A percentile compares a stretch with the other conserved stretches of the same genome.
These are phyloP conservation scores for Aspergillus bertholletiae DNA, from an alignment of 495 filamentous ascomycete species.

Conservation along the genomic window DNA sequence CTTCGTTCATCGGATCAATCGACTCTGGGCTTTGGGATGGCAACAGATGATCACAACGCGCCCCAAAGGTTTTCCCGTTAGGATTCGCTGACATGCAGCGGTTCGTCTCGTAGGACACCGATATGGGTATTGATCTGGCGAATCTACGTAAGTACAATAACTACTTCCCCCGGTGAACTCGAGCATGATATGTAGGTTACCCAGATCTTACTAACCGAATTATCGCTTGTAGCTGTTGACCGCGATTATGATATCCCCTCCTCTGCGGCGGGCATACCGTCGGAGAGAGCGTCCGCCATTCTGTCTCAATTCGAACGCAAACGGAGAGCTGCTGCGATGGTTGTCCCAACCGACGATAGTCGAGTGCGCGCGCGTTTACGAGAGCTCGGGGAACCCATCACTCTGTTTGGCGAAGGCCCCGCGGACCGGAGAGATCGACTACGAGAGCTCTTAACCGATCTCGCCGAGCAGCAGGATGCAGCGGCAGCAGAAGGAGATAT, in stretches of 20 bases:
- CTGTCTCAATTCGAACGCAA: slow-evolving; percentile 87
- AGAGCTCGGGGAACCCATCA: slow-evolving; percentile 86
- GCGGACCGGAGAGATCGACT: slow-evolving; percentile 83
- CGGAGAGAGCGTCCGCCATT: slow-evolving; percentile 84
- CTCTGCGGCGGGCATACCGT: slow-evolving; percentile 68
- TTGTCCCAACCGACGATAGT: slow-evolving; percentile 93
- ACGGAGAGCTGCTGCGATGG: slow-evolving; percentile 79
- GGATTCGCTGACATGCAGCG: slow-evolving; percentile 23
- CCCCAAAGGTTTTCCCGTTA: slow-evolving; percentile 33
- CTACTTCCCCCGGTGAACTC: background rate
- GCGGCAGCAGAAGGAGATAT: slow-evolving; percentile 60
- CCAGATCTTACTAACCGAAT: background rate
- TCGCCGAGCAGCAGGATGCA: slow-evolving; percentile 63
- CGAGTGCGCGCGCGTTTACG: slow-evolving; percentile 77
- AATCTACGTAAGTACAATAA: slow-evolving; percentile 64
- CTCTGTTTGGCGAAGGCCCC: slow-evolving; percentile 90
- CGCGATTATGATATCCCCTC: slow-evolving; percentile 80
- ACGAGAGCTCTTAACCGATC: slow-evolving; percentile 71
- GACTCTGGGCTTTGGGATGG: slow-evolving; percentile 9
- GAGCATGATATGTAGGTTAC: background rate
- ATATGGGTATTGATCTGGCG: slow-evolving; percentile 73
- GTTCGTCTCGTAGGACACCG: slow-evolving; percentile 42
- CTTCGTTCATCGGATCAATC: background rate
- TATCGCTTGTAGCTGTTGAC: slow-evolving; percentile 61
- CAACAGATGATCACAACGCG: slow-evolving; percentile 25